phyloP scores from a whole-genome alignment of 2,329 filamentous ascomycete species.

The Diaporthe australafricana region DNA sequence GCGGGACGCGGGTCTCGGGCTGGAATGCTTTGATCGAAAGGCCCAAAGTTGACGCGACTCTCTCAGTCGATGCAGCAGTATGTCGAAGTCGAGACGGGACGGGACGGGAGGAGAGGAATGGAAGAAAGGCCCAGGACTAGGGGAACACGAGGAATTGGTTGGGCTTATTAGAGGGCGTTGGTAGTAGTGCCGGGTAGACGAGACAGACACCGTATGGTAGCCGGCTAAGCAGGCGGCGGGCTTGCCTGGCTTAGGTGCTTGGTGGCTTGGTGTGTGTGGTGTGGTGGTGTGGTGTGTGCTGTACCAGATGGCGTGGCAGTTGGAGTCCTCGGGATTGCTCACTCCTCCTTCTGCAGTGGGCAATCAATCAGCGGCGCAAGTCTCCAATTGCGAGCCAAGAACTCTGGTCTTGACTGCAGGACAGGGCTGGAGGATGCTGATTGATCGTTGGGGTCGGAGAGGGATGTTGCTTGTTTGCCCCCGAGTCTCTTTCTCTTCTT shows the following conservation, averaged over 20 bases:
- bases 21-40: slow-evolving; percentile 28
- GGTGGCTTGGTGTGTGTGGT: slow-evolving; percentile 1
- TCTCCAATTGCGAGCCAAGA: slow-evolving; percentile 15
- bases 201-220: neutral
- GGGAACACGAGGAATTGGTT: slow-evolving; percentile 16
- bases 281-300: slow-evolving; percentile 13
- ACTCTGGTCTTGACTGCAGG: slow-evolving; percentile 16
- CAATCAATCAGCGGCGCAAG: slow-evolving; percentile 19
- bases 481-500: neutral
- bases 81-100: neutral
- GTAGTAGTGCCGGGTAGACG: slow-evolving; percentile 16
- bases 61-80: slow-evolving; percentile 3
- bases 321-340: neutral
- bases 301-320: neutral
- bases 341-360: slow-evolving; percentile 15
- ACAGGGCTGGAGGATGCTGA: slow-evolving; percentile 1
- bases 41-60: slow-evolving; percentile 21
- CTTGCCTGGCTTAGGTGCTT: slow-evolving; percentile 14
- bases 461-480: slow-evolving; percentile 22
- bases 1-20: slow-evolving; percentile 13
- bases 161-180: neutral
- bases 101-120: slow-evolving; percentile 30
- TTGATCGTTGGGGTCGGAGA: slow-evolving; percentile 13
- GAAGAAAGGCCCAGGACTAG: neutral
- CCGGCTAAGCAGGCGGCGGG: slow-evolving; percentile 24